Evolutionary conservation across 2,329 filamentous ascomycete species (phyloP).

Genomic region (Stagonosporopsis cucurbitacearum): DNA sequence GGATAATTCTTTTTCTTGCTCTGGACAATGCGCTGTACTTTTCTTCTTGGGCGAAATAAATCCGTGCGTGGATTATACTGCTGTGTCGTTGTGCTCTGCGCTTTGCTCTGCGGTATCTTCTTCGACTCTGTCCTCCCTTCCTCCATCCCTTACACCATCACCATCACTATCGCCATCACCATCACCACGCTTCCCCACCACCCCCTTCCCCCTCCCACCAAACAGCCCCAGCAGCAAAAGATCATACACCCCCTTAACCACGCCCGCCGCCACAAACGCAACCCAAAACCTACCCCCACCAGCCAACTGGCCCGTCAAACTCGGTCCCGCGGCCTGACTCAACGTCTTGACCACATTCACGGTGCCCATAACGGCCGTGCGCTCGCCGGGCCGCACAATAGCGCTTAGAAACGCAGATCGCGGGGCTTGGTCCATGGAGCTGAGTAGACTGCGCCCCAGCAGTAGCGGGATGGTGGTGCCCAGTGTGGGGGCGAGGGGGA

Average conservation of each 20-base stretch:
- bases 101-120: not conserved
- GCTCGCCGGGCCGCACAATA: conserved; percentile 44
- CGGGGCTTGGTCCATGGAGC: conserved; percentile 50
- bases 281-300: conserved; percentile 46
- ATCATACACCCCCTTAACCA: conserved; percentile 47
- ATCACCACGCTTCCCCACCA: not conserved
- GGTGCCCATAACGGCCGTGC: conserved; percentile 50
- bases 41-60: too few species aligned
- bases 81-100: not conserved
- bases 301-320: conserved; percentile 46
- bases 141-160: not conserved
- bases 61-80: not conserved
- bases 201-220: conserved; percentile 35
- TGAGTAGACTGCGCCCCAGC: conserved; percentile 39
- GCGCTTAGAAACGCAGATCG: conserved; percentile 44
- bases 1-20: too few species aligned
- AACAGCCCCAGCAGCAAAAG: conserved; percentile 45
- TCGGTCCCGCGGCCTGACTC: conserved; percentile 44
- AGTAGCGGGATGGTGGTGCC: conserved; percentile 41
- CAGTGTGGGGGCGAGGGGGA: conserved; percentile 35
- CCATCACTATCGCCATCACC: not conserved
- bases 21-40: too few species aligned
- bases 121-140: too few species aligned
- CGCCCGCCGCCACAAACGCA: conserved; percentile 48
- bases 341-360: conserved; percentile 49